Percentiles rank a stretch among this genome's conserved stretches.
phyloP scores from a whole-genome alignment of 805 yeast species.

The Diddensiella transvaalensis region DNA sequence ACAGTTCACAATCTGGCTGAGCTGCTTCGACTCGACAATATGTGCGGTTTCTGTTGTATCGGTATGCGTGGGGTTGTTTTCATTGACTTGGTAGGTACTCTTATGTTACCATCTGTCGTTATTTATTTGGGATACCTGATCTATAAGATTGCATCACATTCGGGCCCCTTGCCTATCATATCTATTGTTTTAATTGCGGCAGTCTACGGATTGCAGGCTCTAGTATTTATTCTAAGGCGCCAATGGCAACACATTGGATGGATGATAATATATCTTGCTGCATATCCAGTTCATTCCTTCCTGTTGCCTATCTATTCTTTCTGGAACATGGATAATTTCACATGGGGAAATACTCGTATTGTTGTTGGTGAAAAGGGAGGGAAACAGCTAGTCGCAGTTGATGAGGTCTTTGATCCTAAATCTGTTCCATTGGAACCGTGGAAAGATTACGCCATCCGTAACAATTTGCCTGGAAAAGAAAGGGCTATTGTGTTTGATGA shows the following conservation, averaged over 20 bases:
- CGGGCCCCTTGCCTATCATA: constrained; percentile 49
- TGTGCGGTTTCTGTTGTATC: constrained; percentile 60
- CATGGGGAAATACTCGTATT: constrained; percentile 63
- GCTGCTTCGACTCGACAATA: constrained; percentile 50
- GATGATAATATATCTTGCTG: constrained; percentile 54
- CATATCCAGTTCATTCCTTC: constrained; percentile 61
- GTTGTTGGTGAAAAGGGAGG: constrained; percentile 54
- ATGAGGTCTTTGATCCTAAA: constrained; percentile 36
- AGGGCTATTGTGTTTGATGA: constrained; percentile 34
- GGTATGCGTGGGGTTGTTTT: constrained; percentile 58
- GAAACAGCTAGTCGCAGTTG: constrained; percentile 38
- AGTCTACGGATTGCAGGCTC: constrained; percentile 58
- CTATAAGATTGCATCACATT: constrained; percentile 45
- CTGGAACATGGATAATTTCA: constrained; percentile 64
- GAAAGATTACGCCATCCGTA: constrained; percentile 35
- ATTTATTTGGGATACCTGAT: constrained; percentile 51
- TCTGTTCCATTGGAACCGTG: constrained; percentile 38
- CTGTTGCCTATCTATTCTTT: constrained; percentile 56
- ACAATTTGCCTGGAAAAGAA: constrained; percentile 37
- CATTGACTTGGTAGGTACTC: constrained; percentile 53
- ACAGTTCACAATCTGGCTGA: constrained; percentile 62
- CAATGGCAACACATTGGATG: constrained; percentile 49
- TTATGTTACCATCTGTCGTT: constrained; percentile 58
- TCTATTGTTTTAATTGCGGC: constrained; percentile 55
- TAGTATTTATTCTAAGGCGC: constrained; percentile 46